phyloP scores from a whole-genome alignment of 2,329 filamentous ascomycete genomes.

The Rachicladosporium sp. region DNA sequence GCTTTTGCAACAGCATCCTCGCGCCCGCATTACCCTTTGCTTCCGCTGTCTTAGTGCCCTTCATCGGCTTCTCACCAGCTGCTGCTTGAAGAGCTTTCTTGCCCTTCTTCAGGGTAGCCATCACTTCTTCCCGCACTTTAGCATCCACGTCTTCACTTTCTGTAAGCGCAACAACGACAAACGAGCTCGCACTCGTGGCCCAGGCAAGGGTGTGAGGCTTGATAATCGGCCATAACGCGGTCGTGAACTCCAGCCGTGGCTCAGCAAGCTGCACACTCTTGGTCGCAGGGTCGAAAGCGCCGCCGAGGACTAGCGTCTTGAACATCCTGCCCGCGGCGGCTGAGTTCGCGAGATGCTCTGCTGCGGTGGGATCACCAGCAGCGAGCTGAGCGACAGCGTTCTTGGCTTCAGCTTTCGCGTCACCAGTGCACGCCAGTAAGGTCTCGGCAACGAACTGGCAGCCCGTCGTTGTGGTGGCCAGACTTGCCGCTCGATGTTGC shows the following conservation, averaged over 20 bases:
- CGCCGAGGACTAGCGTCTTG: conserved; percentile 81
- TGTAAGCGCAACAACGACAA: conserved; percentile 69
- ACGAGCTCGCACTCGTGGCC: conserved; percentile 77
- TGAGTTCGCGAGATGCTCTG: conserved; percentile 49
- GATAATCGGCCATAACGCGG: conserved; percentile 71
- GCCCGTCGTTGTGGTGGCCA: conserved; percentile 67
- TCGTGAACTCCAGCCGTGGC: conserved; percentile 68
- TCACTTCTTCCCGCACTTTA: conserved; percentile 51
- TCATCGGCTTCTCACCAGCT: conserved; percentile 32
- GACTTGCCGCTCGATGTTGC: conserved; percentile 50
- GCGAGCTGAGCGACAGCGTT: conserved; percentile 46
- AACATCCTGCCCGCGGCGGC: conserved; percentile 69
- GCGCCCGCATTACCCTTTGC: conserved; percentile 35
- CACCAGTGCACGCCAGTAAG: conserved; percentile 63
- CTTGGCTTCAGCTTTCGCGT: conserved; percentile 45
- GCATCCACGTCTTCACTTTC: conserved; percentile 58
- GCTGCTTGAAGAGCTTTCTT: conserved; percentile 59
- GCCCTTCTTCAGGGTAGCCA: conserved; percentile 58
- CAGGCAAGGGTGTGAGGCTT: conserved; percentile 62
- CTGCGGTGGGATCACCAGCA: conserved; percentile 27
- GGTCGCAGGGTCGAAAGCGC: conserved; percentile 63
- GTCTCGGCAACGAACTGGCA: conserved; percentile 78
- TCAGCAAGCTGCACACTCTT: conserved; percentile 59
- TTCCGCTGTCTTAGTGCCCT: conserved; percentile 25
- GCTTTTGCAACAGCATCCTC: conserved; percentile 32